These are phyloP conservation scores for Lagenidium giganteum DNA, from an alignment of 352 stramenopile genomes.

Conservation along the genomic window DNA sequence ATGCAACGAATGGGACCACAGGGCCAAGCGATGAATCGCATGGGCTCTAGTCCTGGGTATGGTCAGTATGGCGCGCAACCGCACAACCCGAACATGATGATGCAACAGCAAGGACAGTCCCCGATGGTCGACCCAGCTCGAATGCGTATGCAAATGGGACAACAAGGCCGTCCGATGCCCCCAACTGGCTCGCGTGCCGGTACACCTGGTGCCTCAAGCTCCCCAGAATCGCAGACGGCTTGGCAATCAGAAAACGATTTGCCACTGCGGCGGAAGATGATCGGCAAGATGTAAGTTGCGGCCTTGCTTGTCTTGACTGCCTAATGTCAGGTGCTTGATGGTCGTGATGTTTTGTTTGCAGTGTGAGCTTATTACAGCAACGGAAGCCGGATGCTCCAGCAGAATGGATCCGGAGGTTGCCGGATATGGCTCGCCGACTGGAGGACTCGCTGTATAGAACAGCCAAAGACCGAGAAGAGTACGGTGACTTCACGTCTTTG, in stretches of 20 bases:
- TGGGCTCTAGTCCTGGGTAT: slow-evolving; percentile 33
- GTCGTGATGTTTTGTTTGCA: slow-evolving; percentile 13
- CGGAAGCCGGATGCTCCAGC: slow-evolving; percentile 95
- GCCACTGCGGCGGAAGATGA: slow-evolving; percentile 84
- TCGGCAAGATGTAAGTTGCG: slow-evolving; percentile 88
- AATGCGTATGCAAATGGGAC: slow-evolving; percentile 15
- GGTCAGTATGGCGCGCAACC: slow-evolving; percentile 49
- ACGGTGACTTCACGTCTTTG: slow-evolving; percentile 94
- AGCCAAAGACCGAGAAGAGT: slow-evolving; percentile 91
- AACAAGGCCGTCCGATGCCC: slow-evolving; percentile 27
- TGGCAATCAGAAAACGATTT: slow-evolving; percentile 88
- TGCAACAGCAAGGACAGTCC: slow-evolving; percentile 32
- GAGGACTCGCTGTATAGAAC: slow-evolving; percentile 97
- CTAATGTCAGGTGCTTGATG: too few species aligned
- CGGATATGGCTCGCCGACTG: slow-evolving; percentile 97
- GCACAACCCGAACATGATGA: slow-evolving; percentile 70
- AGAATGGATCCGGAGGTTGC: slow-evolving; percentile 97
- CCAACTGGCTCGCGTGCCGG: slow-evolving; percentile 28
- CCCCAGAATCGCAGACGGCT: slow-evolving; percentile 45
- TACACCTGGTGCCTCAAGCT: slow-evolving; percentile 1
- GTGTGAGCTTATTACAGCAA: slow-evolving; percentile 94
- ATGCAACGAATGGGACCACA: slow-evolving; percentile 45
- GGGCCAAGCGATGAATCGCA: slow-evolving; percentile 55
- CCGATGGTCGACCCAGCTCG: slow-evolving; percentile 28
- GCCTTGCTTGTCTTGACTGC: too few species aligned